Base-by-base conservation (phyloP, 2,329 filamentous ascomycete genomes). In the Dryadomyces quercivorus region DNA sequence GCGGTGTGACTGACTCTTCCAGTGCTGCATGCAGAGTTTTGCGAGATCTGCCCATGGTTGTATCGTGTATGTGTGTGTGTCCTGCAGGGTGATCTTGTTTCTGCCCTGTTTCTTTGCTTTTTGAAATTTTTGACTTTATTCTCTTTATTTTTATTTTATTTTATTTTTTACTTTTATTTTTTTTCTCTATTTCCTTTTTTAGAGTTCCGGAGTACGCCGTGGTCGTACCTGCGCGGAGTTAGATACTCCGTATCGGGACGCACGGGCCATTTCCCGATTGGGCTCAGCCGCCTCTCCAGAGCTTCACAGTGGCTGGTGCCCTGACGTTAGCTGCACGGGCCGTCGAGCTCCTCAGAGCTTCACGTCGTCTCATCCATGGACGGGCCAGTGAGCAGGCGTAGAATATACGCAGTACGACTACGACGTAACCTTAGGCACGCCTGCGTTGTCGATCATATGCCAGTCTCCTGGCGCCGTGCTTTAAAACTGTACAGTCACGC, bases 1-100 rank as follows among this genome's bases (percentile, higher is more conserved):
- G 81, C 12, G 83, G 81, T 2, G 76, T 80, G 42, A 74, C 72
- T 2, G 81, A 75, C 67, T 88, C 85, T 65, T 91, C 82, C 50
- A 86, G 86, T 16, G 88, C 88, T 20, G 88, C 88, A 55, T 85
- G 80, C 54, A 93, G 73, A 61, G 82, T 85, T 61, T 89, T 84
- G 71, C 90, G 91, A 56, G 86, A 82, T 57, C 82, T 83, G 26
- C 75, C 81, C 86, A 91, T 91, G 18, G 36, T 20, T 50, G 22
- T 56, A 26, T 12, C 26, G n/a, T 15, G n/a, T 20, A 20, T 31
- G 50, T 45, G 50, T 21, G 15, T 40, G 36, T 40, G 36, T 40
- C 10, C 36, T 40, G 10, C 26, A 31, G 26, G 36, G 10, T 40
- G 10, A 12, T 40, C 36, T 40, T 40, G 15, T 50, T 16, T 40